phyloP scores from a whole-genome alignment of 768 basidiomycete species.

The Pleurotus giganteus region DNA sequence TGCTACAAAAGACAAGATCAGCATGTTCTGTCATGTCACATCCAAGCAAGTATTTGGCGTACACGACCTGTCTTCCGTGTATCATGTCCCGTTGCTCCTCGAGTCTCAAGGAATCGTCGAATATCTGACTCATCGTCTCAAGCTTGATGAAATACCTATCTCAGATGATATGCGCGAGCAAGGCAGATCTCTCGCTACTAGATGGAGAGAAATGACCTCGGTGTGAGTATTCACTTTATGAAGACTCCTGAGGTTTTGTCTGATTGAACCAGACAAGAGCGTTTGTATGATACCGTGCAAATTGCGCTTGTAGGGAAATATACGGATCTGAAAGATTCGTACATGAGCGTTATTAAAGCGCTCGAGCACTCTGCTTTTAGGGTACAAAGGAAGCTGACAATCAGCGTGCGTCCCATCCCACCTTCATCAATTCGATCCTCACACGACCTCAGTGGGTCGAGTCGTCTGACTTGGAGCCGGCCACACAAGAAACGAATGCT shows the following conservation, averaged over 20 bases:
- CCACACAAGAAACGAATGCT: slow-evolving; percentile 75
- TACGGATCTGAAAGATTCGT: slow-evolving; percentile 94
- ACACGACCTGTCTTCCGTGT: slow-evolving; percentile 94
- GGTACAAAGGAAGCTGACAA: slow-evolving; percentile 76
- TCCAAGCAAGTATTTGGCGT: slow-evolving; percentile 90
- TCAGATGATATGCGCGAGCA: slow-evolving; percentile 53
- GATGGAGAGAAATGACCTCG: slow-evolving; percentile 84
- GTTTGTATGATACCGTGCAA: slow-evolving; percentile 83
- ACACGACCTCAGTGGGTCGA: slow-evolving; percentile 80
- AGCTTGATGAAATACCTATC: slow-evolving; percentile 58
- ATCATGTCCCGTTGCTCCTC: slow-evolving; percentile 93
- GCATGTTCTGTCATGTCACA: slow-evolving; percentile 98
- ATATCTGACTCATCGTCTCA: slow-evolving; percentile 81
- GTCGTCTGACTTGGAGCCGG: slow-evolving; percentile 85
- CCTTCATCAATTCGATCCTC: not conserved
- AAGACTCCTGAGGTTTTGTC: not conserved
- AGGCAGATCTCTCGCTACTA: slow-evolving; percentile 62
- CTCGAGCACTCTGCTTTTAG: slow-evolving; percentile 96
- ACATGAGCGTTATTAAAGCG: slow-evolving; percentile 97
- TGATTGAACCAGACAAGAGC: slow-evolving; percentile 70
- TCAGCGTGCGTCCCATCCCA: slow-evolving; percentile 55
- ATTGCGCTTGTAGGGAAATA: slow-evolving; percentile 97
- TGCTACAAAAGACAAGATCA: slow-evolving; percentile 92
- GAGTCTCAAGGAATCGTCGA: slow-evolving; percentile 89
- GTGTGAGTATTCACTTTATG: slow-evolving; percentile 46